phyloP scores from a whole-genome alignment of 2,329 filamentous ascomycete genomes.

The Neofusicoccum kwambonambiense region DNA sequence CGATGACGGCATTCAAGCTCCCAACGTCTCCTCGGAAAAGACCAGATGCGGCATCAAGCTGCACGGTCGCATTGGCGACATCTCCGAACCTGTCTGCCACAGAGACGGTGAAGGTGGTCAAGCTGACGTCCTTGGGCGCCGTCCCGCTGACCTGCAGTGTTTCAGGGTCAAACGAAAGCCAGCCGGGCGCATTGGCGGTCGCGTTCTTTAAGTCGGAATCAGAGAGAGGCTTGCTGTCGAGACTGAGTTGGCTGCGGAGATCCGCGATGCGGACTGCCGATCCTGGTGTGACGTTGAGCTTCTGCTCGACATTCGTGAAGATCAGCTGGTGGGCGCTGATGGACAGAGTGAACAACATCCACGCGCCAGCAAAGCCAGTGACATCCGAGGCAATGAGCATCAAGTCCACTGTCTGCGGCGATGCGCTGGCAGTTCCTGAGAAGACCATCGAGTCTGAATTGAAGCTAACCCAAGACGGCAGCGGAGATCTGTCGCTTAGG shows the following conservation, averaged over 20 bases:
- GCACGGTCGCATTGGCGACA: conserved; percentile 57
- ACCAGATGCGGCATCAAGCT: conserved; percentile 40
- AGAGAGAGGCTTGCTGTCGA: conserved; percentile 43
- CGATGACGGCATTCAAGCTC: conserved; percentile 49
- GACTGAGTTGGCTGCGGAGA: conserved; percentile 33
- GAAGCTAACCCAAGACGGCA: conserved; percentile 84
- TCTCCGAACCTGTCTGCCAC: conserved; percentile 62
- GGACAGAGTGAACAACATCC: conserved; percentile 66
- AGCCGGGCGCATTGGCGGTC: conserved; percentile 59
- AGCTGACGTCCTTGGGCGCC: conserved; percentile 57
- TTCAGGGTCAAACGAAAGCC: conserved; percentile 65
- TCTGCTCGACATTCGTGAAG: conserved; percentile 52
- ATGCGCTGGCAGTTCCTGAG: conserved; percentile 65
- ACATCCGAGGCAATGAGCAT: conserved; percentile 76
- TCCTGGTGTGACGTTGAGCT: conserved; percentile 34
- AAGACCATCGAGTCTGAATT: conserved; percentile 64
- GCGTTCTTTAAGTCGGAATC: conserved; percentile 53
- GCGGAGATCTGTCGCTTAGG: conserved; percentile 72
- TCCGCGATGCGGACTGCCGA: conserved; percentile 30
- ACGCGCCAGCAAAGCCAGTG: conserved; percentile 69
- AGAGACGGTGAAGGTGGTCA: conserved; percentile 62
- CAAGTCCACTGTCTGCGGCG: conserved; percentile 71
- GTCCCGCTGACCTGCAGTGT: conserved; percentile 65
- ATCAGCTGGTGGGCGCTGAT: conserved; percentile 70
- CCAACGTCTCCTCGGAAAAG: conserved; percentile 46